A percentile compares a stretch with the other conserved stretches of the same genome.
Evolutionary conservation across 1,284 basidiomycete genomes (phyloP).

Genomic region (Ustilago nuda): DNA sequence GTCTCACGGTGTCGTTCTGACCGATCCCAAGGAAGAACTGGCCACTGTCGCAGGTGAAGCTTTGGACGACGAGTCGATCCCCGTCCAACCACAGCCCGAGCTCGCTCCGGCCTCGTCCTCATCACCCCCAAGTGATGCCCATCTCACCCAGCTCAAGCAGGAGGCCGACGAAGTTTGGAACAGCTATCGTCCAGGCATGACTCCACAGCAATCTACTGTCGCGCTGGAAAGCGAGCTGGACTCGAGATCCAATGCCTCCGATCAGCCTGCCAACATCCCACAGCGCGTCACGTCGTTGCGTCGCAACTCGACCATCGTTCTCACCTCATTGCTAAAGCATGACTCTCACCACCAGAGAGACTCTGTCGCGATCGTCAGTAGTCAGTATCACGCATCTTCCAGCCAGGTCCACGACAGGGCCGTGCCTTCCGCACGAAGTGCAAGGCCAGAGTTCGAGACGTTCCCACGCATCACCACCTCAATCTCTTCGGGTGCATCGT

Average conservation of each 20-base stretch:
- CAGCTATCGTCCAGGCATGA: conserved; percentile 18
- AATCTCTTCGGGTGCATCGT: conserved; percentile 11
- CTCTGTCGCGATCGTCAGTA: conserved; percentile 13
- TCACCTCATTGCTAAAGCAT: conserved; percentile 16
- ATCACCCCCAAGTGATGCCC: neutral
- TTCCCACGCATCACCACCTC: conserved; percentile 18
- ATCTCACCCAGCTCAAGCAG: conserved; percentile 33
- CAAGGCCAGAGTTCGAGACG: conserved; percentile 11
- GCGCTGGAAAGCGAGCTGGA: neutral
- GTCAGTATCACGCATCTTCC: conserved; percentile 12
- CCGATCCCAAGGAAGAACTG: conserved; percentile 22
- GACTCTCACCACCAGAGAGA: neutral
- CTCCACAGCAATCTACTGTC: conserved; percentile 16
- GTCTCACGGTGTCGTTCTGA: neutral
- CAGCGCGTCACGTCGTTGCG: conserved; percentile 30
- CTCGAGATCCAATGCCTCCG: neutral
- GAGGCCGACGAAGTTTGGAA: conserved; percentile 41
- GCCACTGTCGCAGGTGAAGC: conserved; percentile 13
- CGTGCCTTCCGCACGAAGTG: conserved; percentile 1
- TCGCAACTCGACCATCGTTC: conserved; percentile 21
- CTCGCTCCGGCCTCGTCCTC: neutral
- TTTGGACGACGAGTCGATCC: conserved; percentile 15
- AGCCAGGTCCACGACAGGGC: neutral
- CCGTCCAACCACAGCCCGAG: neutral
- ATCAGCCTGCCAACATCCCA: conserved; percentile 24